Conservation (phyloP, 306 rosid species). For the Begonia masoniana region DNA sequence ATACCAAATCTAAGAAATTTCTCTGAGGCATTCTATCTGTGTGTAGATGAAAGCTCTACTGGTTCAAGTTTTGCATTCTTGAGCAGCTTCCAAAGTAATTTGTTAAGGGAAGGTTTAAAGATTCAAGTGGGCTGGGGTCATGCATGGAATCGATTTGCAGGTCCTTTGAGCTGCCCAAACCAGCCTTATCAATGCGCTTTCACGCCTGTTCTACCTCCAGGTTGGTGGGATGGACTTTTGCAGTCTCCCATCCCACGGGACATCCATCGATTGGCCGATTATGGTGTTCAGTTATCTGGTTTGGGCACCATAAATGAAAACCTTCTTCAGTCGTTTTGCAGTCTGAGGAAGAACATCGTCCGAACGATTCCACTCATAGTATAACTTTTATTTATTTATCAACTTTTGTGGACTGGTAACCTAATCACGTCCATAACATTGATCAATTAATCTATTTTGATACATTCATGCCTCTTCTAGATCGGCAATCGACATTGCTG, state of each 20-base stretch:
- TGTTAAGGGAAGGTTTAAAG: constrained; percentile 60
- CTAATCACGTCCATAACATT: no score
- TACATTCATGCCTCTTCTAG: no score
- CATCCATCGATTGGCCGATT: constrained; percentile 40
- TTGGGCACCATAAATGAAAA: constrained; percentile 43
- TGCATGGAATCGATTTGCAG: constrained; percentile 90
- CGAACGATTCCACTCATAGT: constrained; percentile 44
- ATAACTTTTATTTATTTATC: constrained; percentile 9
- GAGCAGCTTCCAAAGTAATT: constrained; percentile 76
- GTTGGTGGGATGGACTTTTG: constrained; percentile 91
- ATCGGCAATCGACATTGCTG: no score
- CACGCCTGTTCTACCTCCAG: constrained; percentile 86
- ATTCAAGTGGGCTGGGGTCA: constrained; percentile 97
- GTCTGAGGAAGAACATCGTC: constrained; percentile 38
- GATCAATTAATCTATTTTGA: no score
- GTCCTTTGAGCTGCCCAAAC: constrained; percentile 62
- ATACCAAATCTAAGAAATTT: no score
- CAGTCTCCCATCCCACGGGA: constrained; percentile 83
- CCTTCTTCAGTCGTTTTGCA: constrained; percentile 51
- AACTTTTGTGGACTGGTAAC: no score
- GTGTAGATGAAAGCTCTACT: constrained; percentile 40
- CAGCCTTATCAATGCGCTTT: constrained; percentile 71
- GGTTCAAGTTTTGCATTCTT: constrained; percentile 49
- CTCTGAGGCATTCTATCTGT: no score
- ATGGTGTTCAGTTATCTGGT: constrained; percentile 46